phyloP scores from a whole-genome alignment of 1,284 basidiomycete genomes.

The Cutaneotrichosporon daszewskae region DNA sequence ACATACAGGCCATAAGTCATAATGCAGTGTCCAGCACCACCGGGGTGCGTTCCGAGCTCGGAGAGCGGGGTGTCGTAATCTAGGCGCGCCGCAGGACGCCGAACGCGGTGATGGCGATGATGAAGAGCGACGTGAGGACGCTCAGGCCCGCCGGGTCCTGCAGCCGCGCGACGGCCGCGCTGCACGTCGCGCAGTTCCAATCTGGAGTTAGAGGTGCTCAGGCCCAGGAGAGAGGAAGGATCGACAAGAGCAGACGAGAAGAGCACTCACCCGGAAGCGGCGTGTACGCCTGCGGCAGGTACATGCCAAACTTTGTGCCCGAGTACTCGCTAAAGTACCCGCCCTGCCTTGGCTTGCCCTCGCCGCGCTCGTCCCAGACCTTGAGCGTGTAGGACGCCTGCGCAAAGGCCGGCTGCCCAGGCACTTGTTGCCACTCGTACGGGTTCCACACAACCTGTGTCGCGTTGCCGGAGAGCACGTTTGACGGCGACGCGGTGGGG shows the following conservation, averaged over 20 bases:
- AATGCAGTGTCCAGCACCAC: neutral
- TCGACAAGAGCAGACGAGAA: no score
- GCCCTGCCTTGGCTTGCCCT: conserved; percentile 54
- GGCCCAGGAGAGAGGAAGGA: neutral
- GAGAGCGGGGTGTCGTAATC: no score
- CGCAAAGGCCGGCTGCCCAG: conserved; percentile 63
- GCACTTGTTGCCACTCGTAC: conserved; percentile 59
- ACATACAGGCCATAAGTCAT: neutral
- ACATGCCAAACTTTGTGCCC: conserved; percentile 72
- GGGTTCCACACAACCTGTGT: conserved; percentile 74
- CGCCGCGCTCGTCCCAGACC: conserved; percentile 73
- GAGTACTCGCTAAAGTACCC: conserved; percentile 68
- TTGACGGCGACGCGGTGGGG: conserved; percentile 55
- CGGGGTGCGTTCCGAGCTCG: no score
- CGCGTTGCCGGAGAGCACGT: conserved; percentile 62
- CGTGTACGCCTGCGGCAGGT: conserved; percentile 72
- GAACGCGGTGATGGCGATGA: conserved; percentile 68
- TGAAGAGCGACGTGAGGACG: conserved; percentile 60
- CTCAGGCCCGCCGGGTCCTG: conserved; percentile 63
- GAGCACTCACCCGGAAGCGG: conserved; percentile 37
- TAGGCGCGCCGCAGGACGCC: conserved; percentile 53
- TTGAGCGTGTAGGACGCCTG: conserved; percentile 69
- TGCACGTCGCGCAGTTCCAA: conserved; percentile 71
- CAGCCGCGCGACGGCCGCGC: conserved; percentile 45
- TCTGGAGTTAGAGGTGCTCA: conserved; percentile 9